Evolutionary conservation across 2,329 filamentous ascomycete species (phyloP).

Genomic region (Albophoma yamanashiensis): DNA sequence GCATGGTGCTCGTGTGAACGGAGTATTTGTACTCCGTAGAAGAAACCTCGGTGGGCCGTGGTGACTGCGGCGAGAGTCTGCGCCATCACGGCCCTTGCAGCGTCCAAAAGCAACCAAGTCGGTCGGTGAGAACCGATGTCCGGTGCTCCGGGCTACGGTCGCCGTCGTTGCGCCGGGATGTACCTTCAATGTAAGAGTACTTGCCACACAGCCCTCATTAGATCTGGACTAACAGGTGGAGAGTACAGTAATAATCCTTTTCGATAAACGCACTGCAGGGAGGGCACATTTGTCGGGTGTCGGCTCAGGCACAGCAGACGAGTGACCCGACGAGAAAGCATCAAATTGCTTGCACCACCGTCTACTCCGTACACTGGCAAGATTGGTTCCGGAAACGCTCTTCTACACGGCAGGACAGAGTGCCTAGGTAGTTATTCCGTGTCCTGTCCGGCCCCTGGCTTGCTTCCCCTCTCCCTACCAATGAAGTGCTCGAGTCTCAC

Average conservation of each 20-base stretch:
- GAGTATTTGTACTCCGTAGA: no score
- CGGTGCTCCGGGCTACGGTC: not conserved
- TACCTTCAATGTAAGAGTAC: not conserved
- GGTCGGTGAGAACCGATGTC: not conserved
- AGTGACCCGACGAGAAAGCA: not conserved
- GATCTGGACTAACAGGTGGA: no score
- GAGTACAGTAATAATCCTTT: no score
- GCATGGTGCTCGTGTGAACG: no score
- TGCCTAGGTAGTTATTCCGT: no score
- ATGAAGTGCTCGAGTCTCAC: not conserved
- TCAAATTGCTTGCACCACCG: not conserved
- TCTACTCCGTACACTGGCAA: not conserved
- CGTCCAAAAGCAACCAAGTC: not conserved
- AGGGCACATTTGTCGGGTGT: not conserved
- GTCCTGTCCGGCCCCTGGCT: no score
- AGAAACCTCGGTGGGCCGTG: not conserved
- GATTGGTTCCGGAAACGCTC: not conserved
- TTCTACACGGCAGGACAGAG: not conserved
- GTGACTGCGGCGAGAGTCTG: not conserved
- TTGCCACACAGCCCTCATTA: no score
- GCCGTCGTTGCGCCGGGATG: not conserved
- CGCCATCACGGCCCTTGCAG: not conserved
- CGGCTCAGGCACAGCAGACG: not conserved
- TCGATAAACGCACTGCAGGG: no score
- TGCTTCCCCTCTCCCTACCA: not conserved